Conservation (phyloP, 2,329 filamentous ascomycete genomes). For the Exophiala calicioides region DNA sequence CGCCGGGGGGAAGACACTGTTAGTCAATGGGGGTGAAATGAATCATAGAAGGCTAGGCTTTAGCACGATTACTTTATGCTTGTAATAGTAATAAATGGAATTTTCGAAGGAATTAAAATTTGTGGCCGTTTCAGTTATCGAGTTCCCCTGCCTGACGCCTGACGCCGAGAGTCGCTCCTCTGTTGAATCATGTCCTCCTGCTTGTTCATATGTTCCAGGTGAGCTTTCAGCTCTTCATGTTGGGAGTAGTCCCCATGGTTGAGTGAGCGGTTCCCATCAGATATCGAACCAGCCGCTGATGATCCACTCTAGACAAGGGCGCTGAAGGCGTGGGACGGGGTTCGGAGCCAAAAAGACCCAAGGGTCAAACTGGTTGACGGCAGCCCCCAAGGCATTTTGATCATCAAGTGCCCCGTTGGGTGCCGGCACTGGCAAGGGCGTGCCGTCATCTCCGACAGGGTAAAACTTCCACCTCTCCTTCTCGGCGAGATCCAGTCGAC, state of each 20-base stretch:
- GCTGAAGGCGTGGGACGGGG: background rate
- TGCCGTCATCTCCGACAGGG: background rate
- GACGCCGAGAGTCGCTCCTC: background rate
- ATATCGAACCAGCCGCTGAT: slow-evolving; percentile 15
- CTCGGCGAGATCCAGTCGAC: slow-evolving; percentile 11
- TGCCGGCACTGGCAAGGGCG: too few species aligned
- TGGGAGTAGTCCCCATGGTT: too few species aligned
- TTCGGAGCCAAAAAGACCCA: too few species aligned
- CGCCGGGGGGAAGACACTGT: background rate
- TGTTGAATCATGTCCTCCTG: too few species aligned
- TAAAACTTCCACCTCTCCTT: slow-evolving; percentile 17
- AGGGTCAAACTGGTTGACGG: too few species aligned
- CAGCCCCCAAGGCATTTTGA: too few species aligned
- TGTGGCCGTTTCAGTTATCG: too few species aligned
- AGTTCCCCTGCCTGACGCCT: too few species aligned
- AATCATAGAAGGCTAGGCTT: too few species aligned
- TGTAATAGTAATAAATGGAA: background rate
- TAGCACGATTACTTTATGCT: background rate
- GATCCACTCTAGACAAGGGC: slow-evolving; percentile 6
- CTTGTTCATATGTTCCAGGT: too few species aligned
- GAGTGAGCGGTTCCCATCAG: background rate
- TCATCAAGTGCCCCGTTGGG: background rate
- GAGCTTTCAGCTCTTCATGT: too few species aligned
- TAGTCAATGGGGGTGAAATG: too few species aligned
- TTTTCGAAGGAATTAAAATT: background rate